Conservation (phyloP, 305 asterid genomes). For the Plantago rigida region DNA sequence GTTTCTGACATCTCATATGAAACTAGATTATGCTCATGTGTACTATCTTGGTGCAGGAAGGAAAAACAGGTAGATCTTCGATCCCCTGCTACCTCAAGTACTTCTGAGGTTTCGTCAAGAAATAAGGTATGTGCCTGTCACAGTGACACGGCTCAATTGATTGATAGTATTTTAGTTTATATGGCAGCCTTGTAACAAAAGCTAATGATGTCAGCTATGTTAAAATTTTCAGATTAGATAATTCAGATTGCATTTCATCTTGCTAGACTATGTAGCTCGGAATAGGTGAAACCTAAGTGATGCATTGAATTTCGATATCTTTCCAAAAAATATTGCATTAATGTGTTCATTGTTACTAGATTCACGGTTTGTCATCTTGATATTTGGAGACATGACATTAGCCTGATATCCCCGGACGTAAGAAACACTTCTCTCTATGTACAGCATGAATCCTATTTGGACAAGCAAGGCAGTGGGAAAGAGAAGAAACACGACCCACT, state of each 20-base stretch:
- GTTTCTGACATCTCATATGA: background rate
- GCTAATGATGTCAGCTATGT: background rate
- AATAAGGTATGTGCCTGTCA: constrained; percentile 51
- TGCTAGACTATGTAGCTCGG: background rate
- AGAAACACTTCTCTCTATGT: constrained; percentile 17
- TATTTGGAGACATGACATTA: background rate
- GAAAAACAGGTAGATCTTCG: constrained; percentile 41
- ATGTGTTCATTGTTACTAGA: background rate
- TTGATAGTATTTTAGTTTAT: background rate
- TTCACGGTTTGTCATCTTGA: background rate
- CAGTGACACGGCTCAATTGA: constrained; percentile 6
- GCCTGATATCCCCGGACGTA: background rate
- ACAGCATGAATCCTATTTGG: constrained; percentile 36
- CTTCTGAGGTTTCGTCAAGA: constrained; percentile 39
- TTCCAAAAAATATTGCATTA: background rate
- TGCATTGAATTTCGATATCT: background rate
- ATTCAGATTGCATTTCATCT: background rate
- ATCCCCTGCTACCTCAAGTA: constrained; percentile 28
- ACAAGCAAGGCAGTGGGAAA: constrained; percentile 38
- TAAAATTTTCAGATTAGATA: background rate
- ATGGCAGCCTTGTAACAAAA: background rate
- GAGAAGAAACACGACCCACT: constrained; percentile 39
- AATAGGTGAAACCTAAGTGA: background rate
- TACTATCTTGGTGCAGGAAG: constrained; percentile 39
- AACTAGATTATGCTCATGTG: background rate